phyloP scores from a whole-genome alignment of 1,284 basidiomycete species.

The Dichomitus squalens region DNA sequence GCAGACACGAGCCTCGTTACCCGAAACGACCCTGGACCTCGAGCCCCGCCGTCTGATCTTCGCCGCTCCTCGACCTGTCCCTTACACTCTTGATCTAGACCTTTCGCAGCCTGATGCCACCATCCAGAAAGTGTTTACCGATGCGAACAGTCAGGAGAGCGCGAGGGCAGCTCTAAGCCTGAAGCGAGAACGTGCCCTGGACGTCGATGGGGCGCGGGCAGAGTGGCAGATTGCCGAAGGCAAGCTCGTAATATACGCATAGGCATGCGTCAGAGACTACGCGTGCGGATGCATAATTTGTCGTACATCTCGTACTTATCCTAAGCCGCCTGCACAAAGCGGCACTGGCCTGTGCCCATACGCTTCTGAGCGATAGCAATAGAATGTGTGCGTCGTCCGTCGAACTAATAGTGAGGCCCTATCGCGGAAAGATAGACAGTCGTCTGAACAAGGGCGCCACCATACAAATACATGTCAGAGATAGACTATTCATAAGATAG shows the following conservation, averaged over 20 bases:
- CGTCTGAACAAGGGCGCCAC: no score
- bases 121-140: constrained; percentile 32
- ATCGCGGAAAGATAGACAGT: no score
- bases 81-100: constrained; percentile 55
- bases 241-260: constrained; percentile 45
- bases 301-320: no score
- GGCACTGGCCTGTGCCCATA: no score
- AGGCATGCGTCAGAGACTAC: no score
- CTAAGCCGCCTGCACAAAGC: no score
- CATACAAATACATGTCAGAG: no score
- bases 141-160: constrained; percentile 3
- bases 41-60: constrained; percentile 59
- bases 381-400: no score
- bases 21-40: constrained; percentile 56
- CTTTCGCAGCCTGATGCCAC: constrained; percentile 53
- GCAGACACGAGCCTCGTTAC: constrained; percentile 50
- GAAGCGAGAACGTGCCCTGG: constrained; percentile 57
- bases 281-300: no score
- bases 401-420: no score
- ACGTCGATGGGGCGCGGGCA: constrained; percentile 60
- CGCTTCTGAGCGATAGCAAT: no score
- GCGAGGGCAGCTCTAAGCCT: constrained; percentile 41
- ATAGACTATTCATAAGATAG: neutral
- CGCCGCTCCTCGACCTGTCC: constrained; percentile 38
- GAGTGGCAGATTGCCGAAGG: constrained; percentile 64